Evolutionary conservation across 2,329 filamentous ascomycete genomes (phyloP).

Genomic region (Calonectria hongkongensis): DNA sequence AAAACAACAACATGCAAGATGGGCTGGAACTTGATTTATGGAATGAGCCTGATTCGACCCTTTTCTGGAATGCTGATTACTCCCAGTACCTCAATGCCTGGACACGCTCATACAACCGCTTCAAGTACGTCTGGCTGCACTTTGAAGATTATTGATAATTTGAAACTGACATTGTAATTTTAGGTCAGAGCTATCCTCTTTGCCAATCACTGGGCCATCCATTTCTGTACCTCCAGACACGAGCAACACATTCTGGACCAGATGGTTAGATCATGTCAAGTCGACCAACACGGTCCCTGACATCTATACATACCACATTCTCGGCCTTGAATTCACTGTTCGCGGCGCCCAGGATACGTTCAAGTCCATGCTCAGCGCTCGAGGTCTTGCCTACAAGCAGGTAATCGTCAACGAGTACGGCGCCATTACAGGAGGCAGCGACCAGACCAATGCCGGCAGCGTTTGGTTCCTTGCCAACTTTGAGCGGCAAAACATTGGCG

Average conservation of each 20-base stretch:
- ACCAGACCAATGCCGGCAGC: conserved; percentile 12
- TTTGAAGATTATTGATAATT: background rate
- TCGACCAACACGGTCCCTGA: conserved; percentile 15
- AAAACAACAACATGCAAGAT: conserved; percentile 11
- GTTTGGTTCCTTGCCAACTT: conserved; percentile 7
- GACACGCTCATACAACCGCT: conserved; percentile 5
- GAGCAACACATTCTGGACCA: conserved; percentile 4
- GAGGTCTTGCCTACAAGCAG: conserved; percentile 6
- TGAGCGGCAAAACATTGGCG: conserved; percentile 9
- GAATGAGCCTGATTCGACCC: conserved; percentile 12
- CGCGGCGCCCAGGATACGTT: conserved; percentile 12
- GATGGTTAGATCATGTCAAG: conserved; percentile 17
- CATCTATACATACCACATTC: conserved; percentile 12
- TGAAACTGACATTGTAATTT: background rate
- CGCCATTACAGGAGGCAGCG: background rate
- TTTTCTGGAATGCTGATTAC: conserved; percentile 16
- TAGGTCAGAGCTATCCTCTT: conserved; percentile 5
- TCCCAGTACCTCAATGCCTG: conserved; percentile 12
- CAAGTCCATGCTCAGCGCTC: conserved; percentile 17
- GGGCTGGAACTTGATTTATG: conserved; percentile 6
- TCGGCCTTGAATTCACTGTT: conserved; percentile 11
- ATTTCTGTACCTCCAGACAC: conserved; percentile 13
- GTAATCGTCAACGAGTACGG: conserved; percentile 17
- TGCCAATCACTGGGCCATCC: conserved; percentile 1
- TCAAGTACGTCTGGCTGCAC: background rate